phyloP scores from a whole-genome alignment of 2,329 filamentous ascomycete genomes.

The Claviceps spartinae region DNA sequence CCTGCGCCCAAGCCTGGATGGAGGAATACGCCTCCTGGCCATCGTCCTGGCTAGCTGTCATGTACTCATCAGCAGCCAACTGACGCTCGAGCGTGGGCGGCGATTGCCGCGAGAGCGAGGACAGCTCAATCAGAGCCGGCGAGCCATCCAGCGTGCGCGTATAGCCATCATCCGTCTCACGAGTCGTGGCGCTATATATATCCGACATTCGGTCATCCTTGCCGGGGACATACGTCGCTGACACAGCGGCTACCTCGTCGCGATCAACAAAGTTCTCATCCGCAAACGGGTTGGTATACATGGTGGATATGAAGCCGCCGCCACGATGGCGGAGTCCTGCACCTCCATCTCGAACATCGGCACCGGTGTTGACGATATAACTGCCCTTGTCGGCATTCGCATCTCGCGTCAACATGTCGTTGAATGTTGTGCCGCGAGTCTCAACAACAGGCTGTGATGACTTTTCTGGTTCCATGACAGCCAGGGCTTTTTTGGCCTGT shows the following conservation, averaged over 20 bases:
- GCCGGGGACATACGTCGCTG: slow-evolving; percentile 28
- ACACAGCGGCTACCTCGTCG: slow-evolving; percentile 28
- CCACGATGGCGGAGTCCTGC: slow-evolving; percentile 36
- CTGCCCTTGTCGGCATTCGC: slow-evolving; percentile 37
- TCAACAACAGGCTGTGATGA: neutral
- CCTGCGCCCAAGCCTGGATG: slow-evolving; percentile 52
- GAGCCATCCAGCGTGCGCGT: slow-evolving; percentile 13
- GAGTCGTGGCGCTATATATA: slow-evolving; percentile 44
- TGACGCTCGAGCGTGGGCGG: slow-evolving; percentile 22
- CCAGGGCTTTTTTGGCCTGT: slow-evolving; percentile 12
- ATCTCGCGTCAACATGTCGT: slow-evolving; percentile 44
- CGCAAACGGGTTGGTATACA: slow-evolving; percentile 46
- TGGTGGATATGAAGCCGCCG: slow-evolving; percentile 27
- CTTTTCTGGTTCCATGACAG: neutral
- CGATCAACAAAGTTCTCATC: slow-evolving; percentile 41
- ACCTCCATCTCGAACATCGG: slow-evolving; percentile 26
- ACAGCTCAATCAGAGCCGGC: slow-evolving; percentile 22
- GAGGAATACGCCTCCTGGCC: slow-evolving; percentile 39
- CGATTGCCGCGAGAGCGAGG: slow-evolving; percentile 8
- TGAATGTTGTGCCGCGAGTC: slow-evolving; percentile 31
- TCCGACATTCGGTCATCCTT: slow-evolving; percentile 36
- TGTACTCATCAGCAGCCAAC: slow-evolving; percentile 31
- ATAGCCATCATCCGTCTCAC: slow-evolving; percentile 17
- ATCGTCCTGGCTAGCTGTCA: slow-evolving; percentile 37
- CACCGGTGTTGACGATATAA: slow-evolving; percentile 44